Evolutionary conservation across 2,329 filamentous ascomycete genomes (phyloP).

Genomic region (Colletotrichum tamarilloi): DNA sequence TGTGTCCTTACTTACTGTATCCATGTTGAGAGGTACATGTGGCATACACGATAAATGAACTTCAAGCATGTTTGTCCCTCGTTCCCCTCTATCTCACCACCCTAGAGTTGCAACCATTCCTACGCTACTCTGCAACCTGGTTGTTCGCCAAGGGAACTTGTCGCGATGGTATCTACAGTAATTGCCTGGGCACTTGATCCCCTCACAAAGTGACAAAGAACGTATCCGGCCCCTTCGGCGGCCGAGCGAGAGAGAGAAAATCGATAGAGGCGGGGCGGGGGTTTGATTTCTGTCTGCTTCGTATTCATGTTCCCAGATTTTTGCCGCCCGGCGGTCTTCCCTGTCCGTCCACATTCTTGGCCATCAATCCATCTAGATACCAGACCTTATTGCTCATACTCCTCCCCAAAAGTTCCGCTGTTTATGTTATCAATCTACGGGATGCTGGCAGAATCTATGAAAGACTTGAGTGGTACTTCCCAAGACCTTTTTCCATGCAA

Average conservation of each 20-base stretch:
- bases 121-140: slow-evolving; percentile 11
- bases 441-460: neutral
- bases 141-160: slow-evolving; percentile 13
- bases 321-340: neutral
- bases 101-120: neutral
- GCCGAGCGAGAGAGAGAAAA: slow-evolving; percentile 1
- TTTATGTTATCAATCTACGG: neutral
- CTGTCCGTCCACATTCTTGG: neutral
- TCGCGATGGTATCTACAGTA: neutral
- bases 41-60: too few relatives aligned
- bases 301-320: slow-evolving; percentile 6
- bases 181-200: neutral
- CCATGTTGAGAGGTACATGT: too few relatives aligned
- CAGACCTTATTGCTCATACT: neutral
- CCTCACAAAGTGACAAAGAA: neutral
- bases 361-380: neutral
- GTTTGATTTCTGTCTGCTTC: neutral
- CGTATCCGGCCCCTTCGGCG: slow-evolving; percentile 8
- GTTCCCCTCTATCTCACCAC: neutral
- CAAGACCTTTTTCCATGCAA: slow-evolving; percentile 1
- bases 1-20: too few relatives aligned
- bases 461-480: slow-evolving; percentile 13
- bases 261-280: neutral
- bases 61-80: neutral
- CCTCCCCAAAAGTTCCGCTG: neutral